These are phyloP conservation scores for Sporothrix globosa DNA, from an alignment of 2,329 filamentous ascomycete species.

Conservation along the genomic window DNA sequence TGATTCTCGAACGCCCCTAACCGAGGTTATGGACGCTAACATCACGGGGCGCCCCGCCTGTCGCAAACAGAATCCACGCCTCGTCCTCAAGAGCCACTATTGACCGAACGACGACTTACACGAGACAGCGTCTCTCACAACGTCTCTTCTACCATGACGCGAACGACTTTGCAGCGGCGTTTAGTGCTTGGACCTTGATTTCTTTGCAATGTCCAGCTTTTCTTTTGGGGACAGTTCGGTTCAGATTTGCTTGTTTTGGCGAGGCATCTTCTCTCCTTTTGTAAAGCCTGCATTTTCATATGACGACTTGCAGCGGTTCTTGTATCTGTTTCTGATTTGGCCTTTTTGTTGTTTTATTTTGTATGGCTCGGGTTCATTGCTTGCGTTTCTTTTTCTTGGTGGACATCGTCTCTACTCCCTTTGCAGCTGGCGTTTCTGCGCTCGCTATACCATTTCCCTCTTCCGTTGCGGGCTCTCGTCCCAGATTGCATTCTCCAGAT, in stretches of 20 bases:
- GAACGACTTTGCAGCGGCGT: conserved; percentile 3
- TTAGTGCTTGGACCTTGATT: not conserved
- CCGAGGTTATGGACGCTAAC: conserved; percentile 34
- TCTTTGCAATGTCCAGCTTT: not conserved
- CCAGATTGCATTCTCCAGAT: not conserved
- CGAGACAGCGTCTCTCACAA: not conserved
- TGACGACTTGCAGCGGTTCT: not conserved
- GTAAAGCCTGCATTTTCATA: not conserved
- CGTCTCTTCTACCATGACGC: not conserved
- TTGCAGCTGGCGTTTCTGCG: not conserved
- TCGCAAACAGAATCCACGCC: conserved; percentile 23
- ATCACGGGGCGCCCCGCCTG: not conserved
- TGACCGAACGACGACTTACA: not conserved
- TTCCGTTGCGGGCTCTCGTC: not conserved
- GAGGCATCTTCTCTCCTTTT: not conserved
- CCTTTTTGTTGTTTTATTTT: not conserved
- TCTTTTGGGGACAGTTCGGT: not conserved
- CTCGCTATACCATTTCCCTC: not conserved
- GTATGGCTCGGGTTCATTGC: not conserved
- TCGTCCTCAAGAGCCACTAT: conserved; percentile 32
- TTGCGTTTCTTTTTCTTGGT: not conserved
- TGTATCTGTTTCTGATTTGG: too few species aligned
- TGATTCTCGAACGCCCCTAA: conserved; percentile 14
- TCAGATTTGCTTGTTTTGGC: not conserved
- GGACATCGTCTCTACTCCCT: not conserved